Percentiles rank a stretch among this genome's conserved stretches.
phyloP scores from a whole-genome alignment of 2,329 filamentous ascomycete genomes.

The Knufia petricola region DNA sequence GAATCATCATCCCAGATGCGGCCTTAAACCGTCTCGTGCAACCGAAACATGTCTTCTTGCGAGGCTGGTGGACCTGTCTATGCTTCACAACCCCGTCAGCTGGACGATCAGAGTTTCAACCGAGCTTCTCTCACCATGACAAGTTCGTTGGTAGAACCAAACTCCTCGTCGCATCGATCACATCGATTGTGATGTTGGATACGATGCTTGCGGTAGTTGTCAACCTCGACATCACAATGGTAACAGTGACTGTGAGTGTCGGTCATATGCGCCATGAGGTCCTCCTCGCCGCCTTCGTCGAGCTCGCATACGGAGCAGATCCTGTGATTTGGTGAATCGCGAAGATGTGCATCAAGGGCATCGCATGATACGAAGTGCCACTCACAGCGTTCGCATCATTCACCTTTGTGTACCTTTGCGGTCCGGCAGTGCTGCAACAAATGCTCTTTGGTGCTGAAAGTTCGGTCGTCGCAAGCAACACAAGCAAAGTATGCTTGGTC shows the following conservation, averaged over 20 bases:
- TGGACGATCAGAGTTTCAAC: neutral
- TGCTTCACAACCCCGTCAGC: constrained; percentile 15
- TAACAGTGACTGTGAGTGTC: constrained; percentile 9
- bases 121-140: constrained; percentile 14
- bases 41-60: constrained; percentile 16
- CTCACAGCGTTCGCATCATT: constrained; percentile 15
- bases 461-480: constrained; percentile 10
- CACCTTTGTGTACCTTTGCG: constrained; percentile 10
- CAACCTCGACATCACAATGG: neutral
- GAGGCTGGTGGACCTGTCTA: constrained; percentile 16
- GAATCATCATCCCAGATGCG: constrained; percentile 23
- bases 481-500: constrained; percentile 4
- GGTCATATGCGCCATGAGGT: neutral
- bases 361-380: constrained; percentile 12
- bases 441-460: constrained; percentile 8
- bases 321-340: constrained; percentile 10
- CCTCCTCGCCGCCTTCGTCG: neutral
- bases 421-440: constrained; percentile 12
- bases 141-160: constrained; percentile 16
- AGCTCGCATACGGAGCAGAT: constrained; percentile 7
- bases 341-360: constrained; percentile 8
- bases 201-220: constrained; percentile 11
- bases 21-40: constrained; percentile 19
- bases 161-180: constrained; percentile 12
- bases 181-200: constrained; percentile 15